Evolutionary conservation across 73 alveolate species (phyloP), one percentile per base, ranked within the genome.

Genomic region (Paramecium tetraurelia): DNA sequence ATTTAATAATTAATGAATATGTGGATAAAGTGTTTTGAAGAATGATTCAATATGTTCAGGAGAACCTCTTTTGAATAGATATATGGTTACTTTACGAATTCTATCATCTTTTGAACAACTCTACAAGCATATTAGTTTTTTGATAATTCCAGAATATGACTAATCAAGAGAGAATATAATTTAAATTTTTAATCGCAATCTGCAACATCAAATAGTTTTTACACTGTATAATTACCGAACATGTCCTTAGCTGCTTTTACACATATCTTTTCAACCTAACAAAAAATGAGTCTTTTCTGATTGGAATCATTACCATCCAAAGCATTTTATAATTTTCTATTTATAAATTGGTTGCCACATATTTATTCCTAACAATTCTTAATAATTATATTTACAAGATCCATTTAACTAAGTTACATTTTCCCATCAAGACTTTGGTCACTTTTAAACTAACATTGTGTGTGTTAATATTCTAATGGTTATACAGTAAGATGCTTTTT

Each of bases 151-250:
- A 76, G 7, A 14, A 76, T 16, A 41, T 76, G 41, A 35, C 16
- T 16, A 14, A 38, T 40, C 70, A 76, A 76, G 22, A 16, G 21
- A 21, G 40, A 33, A 43, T 20, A 76, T 38, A 76, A 16, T 41
- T 41, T 41, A 21, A 40, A 41, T 40, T 40, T 43, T 31, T 41
- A 76, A n/a, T 36, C 70, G 0, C 7, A 20, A 33, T 76, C 63
- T 43, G 70, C 89, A 38, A 76, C 36, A 33, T 76, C 89, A 38
- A 76, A 76, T 24, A 43, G 20, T 76, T 43, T 76, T 43, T 76
- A 41, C 48, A 76, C 71, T 22, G 90, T 44, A 48, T 80, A 80
- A 46, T 80, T 80, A 20, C 90, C 90, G 43, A 80, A 80, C 90
- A 41, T 80, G 38, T 80, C 90, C 8, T 80, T 80, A 4, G 90